Conservation (phyloP, 352 stramenopile genomes). For the Pythium graminicola region DNA sequence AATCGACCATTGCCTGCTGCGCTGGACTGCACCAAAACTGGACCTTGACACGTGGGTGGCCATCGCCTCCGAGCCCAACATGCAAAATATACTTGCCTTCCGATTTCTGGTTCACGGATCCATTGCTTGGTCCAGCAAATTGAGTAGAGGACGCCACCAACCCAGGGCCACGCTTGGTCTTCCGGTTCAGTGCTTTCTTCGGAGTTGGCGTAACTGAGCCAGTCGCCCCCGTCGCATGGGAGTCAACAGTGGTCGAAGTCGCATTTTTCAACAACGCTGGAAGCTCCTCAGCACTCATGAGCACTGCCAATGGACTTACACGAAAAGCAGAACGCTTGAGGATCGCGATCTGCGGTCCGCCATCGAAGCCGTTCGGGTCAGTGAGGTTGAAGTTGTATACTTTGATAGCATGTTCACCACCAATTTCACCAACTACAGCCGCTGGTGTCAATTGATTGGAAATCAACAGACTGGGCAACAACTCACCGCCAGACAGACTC, state of each 20-base stretch:
- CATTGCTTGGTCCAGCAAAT: neutral
- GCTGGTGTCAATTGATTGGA: neutral
- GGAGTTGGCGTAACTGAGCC: neutral
- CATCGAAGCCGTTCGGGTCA: constrained; percentile 2
- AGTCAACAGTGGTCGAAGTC: neutral
- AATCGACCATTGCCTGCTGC: constrained; percentile 48
- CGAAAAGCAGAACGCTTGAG: constrained; percentile 34
- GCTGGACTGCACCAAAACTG: constrained; percentile 44
- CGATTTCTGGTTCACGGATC: neutral
- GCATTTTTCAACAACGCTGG: neutral
- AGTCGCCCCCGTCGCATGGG: neutral
- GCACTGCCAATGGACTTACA: constrained; percentile 38
- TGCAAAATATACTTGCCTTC: constrained; percentile 33
- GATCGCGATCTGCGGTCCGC: constrained; percentile 18
- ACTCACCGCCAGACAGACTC: constrained; percentile 1
- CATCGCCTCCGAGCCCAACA: constrained; percentile 22
- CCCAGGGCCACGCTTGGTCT: constrained; percentile 24
- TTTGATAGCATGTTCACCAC: neutral
- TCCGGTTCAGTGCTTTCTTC: constrained; percentile 36
- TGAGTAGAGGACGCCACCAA: no score
- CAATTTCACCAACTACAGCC: neutral
- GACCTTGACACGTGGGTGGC: constrained; percentile 31
- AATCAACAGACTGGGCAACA: constrained; percentile 8
- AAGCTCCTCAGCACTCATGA: constrained; percentile 37
- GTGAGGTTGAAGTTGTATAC: constrained; percentile 14